These are phyloP conservation scores for Fusarium sp. DNA, from an alignment of 2,329 filamentous ascomycete species.

Conservation along the genomic window DNA sequence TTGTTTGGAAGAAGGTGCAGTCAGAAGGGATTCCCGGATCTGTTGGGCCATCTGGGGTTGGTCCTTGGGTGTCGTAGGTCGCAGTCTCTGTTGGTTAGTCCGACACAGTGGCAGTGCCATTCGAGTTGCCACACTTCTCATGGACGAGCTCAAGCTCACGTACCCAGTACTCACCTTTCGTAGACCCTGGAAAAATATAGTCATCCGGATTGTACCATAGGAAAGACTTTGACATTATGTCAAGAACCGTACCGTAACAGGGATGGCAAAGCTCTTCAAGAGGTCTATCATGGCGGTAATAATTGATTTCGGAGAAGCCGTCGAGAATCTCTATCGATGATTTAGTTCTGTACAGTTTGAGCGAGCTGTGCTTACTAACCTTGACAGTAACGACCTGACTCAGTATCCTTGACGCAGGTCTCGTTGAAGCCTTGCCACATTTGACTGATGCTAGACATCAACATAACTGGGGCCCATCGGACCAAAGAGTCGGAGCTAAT, in stretches of 20 bases:
- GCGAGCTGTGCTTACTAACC: not conserved
- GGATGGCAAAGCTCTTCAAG: not conserved
- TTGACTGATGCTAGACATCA: no score
- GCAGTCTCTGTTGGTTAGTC: not conserved
- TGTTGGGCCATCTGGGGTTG: not conserved
- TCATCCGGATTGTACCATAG: not conserved
- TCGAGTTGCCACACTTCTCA: no score
- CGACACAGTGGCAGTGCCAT: not conserved
- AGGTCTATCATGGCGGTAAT: not conserved
- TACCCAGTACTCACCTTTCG: not conserved
- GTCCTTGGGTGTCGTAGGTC: not conserved
- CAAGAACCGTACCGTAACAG: not conserved
- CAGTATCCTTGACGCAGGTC: not conserved
- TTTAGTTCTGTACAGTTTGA: not conserved
- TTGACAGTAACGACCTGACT: not conserved
- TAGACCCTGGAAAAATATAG: not conserved
- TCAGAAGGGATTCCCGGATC: not conserved
- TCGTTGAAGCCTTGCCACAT: not conserved
- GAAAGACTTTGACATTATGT: not conserved
- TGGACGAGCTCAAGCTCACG: no score
- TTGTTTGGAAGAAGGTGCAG: not conserved
- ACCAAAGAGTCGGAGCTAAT: no score
- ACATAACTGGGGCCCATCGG: no score
- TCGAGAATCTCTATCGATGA: not conserved
- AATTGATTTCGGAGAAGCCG: not conserved